phyloP scores from a whole-genome alignment of 2,329 filamentous ascomycete species.

The Paraphaeosphaeria minitans region DNA sequence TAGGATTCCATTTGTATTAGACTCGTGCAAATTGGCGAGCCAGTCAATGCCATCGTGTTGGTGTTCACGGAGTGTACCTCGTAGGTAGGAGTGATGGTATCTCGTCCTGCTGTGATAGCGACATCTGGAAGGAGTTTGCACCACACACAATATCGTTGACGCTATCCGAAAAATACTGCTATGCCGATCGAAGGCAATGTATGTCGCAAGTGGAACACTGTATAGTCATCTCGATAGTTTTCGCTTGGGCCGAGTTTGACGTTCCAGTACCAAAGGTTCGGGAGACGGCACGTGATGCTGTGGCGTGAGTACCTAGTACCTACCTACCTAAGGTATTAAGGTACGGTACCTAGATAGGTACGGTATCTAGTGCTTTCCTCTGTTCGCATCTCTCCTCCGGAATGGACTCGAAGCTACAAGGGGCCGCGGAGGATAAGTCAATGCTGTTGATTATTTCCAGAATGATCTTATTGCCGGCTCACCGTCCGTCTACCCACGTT shows the following conservation, averaged over 20 bases:
- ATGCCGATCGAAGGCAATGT: no score
- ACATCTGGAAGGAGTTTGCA: no score
- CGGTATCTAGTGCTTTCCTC: no score
- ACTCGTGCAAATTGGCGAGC: constrained; percentile 90
- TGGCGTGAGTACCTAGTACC: neutral
- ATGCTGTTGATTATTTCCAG: neutral
- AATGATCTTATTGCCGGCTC: neutral
- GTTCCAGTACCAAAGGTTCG: neutral
- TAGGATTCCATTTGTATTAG: constrained; percentile 92
- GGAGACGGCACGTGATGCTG: neutral
- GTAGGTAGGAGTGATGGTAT: constrained; percentile 68
- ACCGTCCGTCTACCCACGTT: no score
- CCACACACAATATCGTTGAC: no score
- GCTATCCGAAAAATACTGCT: no score
- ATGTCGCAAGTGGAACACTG: neutral
- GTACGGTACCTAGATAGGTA: no score
- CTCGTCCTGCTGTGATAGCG: no score
- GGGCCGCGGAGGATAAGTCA: neutral
- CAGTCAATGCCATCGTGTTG: constrained; percentile 97
- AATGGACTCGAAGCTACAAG: neutral
- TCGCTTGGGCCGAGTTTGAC: neutral
- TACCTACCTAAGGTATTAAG: no score
- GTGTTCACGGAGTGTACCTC: constrained; percentile 90
- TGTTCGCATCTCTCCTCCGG: neutral
- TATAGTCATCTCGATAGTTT: neutral